Evolutionary conservation across 768 basidiomycete genomes (phyloP).

Genomic region (Tulasnella sp.): DNA sequence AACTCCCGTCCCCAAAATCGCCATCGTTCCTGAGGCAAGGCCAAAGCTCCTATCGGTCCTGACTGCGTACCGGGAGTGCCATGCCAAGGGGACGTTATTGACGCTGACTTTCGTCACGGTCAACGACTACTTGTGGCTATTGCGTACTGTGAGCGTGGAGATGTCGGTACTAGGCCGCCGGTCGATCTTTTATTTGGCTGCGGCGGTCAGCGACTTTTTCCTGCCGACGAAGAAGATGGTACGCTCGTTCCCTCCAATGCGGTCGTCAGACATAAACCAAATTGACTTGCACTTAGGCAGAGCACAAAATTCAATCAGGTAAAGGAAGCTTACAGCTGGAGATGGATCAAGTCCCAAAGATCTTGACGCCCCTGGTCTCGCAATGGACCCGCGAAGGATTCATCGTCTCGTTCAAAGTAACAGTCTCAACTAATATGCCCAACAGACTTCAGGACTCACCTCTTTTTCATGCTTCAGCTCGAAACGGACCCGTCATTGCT

Average conservation of each 20-base stretch:
- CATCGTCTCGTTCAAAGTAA: slow-evolving; percentile 94
- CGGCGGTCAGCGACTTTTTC: slow-evolving; percentile 98
- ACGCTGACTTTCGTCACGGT: slow-evolving; percentile 89
- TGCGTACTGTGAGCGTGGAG: slow-evolving; percentile 71
- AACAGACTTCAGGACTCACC: background rate
- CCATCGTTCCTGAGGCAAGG: slow-evolving; percentile 59
- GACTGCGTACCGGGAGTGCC: slow-evolving; percentile 70
- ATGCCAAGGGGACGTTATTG: slow-evolving; percentile 63
- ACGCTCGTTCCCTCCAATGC: slow-evolving; percentile 28
- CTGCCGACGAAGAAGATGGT: slow-evolving; percentile 87
- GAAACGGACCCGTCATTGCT: slow-evolving; percentile 82
- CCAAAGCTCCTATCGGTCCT: slow-evolving; percentile 63
- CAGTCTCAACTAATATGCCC: background rate
- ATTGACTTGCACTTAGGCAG: slow-evolving; percentile 47
- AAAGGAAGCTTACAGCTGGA: slow-evolving; percentile 89
- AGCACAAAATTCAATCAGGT: slow-evolving; percentile 97
- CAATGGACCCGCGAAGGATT: slow-evolving; percentile 90
- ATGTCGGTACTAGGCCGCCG: slow-evolving; percentile 59
- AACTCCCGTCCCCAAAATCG: slow-evolving; percentile 35
- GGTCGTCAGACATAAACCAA: background rate
- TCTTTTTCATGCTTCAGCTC: slow-evolving; percentile 45
- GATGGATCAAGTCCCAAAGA: slow-evolving; percentile 99
- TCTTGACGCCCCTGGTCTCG: slow-evolving; percentile 83
- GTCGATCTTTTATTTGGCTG: slow-evolving; percentile 93
- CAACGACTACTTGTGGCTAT: slow-evolving; percentile 90